Evolutionary conservation across 129 eudicot genomes (phyloP).

Genomic region (Flaveria trinervia): DNA sequence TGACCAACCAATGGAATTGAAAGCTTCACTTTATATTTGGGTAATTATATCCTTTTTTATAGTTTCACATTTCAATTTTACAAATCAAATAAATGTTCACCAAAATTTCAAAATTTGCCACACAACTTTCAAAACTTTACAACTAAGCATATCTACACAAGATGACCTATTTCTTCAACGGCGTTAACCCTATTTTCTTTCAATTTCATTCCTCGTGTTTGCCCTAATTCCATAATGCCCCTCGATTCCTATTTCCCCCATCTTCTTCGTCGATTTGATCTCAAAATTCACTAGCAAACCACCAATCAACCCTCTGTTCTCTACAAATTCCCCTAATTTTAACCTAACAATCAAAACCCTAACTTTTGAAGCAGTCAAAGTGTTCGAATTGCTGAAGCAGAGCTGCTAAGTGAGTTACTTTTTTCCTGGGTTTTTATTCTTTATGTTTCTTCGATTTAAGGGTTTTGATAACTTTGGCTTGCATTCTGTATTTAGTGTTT

Average conservation of each 20-base stretch:
- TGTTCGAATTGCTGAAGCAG: background rate
- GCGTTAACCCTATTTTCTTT: conserved; percentile 4
- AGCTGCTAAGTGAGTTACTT: conserved; percentile 12
- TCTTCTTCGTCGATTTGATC: conserved; percentile 8
- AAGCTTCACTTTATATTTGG: no score
- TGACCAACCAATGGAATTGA: no score
- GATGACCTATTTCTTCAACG: background rate
- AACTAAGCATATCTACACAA: background rate
- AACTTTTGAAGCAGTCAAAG: background rate
- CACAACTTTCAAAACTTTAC: background rate
- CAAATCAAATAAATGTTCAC: background rate
- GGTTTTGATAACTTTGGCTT: background rate
- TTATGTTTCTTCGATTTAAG: background rate
- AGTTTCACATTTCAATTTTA: background rate
- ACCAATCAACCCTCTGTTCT: background rate
- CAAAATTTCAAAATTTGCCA: background rate
- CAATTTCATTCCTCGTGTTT: conserved; percentile 16
- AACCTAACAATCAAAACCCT: background rate
- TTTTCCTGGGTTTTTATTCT: background rate
- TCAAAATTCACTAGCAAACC: background rate
- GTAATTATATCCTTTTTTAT: no score
- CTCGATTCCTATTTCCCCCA: background rate
- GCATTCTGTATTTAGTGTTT: background rate
- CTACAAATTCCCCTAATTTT: background rate
- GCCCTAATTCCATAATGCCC: conserved; percentile 23